Base-by-base conservation (phyloP, 768 basidiomycete species). In the Cyclocybe cylindracea region DNA sequence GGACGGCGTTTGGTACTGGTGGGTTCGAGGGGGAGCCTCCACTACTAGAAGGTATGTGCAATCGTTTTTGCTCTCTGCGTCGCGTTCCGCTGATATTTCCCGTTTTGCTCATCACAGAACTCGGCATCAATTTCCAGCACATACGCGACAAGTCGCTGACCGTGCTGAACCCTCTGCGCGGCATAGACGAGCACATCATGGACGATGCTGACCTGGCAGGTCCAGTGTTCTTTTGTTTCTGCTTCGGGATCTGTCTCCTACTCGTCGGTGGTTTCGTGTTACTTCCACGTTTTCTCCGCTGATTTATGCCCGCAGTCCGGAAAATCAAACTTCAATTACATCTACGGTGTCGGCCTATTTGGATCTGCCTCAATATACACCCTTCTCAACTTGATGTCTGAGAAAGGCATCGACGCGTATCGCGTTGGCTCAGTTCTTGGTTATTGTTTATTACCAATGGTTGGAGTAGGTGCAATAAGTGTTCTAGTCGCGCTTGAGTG, bases 191-290 rank as follows among this genome's bases (percentile, higher is more conserved):
- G 56, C 87, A 82, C 51, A 98, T 99, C 53, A 99, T 99, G 97
- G 97, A 99, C 69, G 97, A 99, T 61, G 95, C 96, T 16, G 97
- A 99, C 72, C 79, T 99, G 31, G 94, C 96, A 7, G 97, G 97
- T 0, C 97, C 97, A 7, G 82, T 98, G 41, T 83, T 98, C 5
- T 98, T 98, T 73, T 88, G 88, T 65, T 92, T 98, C 67, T 91
- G 91, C 61, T 98, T 98, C 67, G 97, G 88, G 10, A 87, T 90
- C 38, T 93, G 90, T 63, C 80, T 99, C 2, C 82, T 99, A 44
- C 82, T 98, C 55, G 97, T 98, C 51, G 63, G 94, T 84, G 18
- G 36, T 41, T 11, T 43, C 37, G 19, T 33, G 31, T 44, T 31
- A 10, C 34, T 24, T 53, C 38, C 32, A 36, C 13, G 13, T 44